Evolutionary conservation across 2,329 filamentous ascomycete genomes (phyloP), one percentile per base, ranked within the genome.

Genomic region (Colletotrichum gloeosporioides): DNA sequence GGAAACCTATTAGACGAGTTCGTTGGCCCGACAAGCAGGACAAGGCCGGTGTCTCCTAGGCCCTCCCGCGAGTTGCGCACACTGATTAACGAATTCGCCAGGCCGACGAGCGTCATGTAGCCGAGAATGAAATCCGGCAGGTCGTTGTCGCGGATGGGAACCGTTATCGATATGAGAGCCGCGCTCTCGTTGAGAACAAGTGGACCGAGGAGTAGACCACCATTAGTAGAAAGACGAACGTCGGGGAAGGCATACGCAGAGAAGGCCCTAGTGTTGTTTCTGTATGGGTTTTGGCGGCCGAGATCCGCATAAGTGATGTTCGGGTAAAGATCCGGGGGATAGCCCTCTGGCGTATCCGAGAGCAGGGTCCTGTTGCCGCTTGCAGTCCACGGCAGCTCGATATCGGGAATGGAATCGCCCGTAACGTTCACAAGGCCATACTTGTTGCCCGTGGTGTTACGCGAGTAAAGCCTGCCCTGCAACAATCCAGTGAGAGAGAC

Each of bases 71-170:
- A 94, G 22, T 86, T 84, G 31, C 93, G 86, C 2, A 95, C 89
- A 61, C 89, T 84, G n/a, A 92, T 86, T 5, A 97, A 87, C 2
- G 93, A 89, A 6, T 86, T 86, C 3, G 93, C 93, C 72, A 94
- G 91, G 71, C 94, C 90, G n/a, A 98, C 88, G 3, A 96, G 86
- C 2, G 95, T 98, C 87, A 98, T 90, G 87, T 95, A 98, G 3
- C 95, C 96, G 7, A 98, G 88, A 1, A 96, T 90, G 77, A 94
- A 92, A 5, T 86, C 86, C 57, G 85, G 83, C 3, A 90, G 89
- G 3, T 89, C 88, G 78, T 93, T 94, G 82, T 94, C 92, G 76
- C 95, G 90, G 69, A 98, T 92, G 0, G 96, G 95, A 18, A 96
- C 86, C 0, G 96, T 98, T 75, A 98, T 87, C 4, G 96, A 98